These are phyloP conservation scores for Alternaria tenuissima DNA, from an alignment of 2,329 filamentous ascomycete species.

Conservation along the genomic window DNA sequence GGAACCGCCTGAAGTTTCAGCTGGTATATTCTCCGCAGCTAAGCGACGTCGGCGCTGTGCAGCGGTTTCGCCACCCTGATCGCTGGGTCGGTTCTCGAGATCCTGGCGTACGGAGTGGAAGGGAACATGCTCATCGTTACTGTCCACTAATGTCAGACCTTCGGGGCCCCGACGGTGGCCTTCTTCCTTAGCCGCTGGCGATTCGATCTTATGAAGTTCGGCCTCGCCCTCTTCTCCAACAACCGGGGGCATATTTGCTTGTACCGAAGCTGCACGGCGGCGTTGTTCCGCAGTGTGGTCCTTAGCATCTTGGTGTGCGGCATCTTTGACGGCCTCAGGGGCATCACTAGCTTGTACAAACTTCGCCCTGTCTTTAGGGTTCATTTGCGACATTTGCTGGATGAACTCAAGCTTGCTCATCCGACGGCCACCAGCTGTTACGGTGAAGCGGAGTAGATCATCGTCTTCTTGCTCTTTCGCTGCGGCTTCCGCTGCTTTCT, in stretches of 20 bases:
- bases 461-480: slow-evolving; percentile 69
- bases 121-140: slow-evolving; percentile 56
- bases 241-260: slow-evolving; percentile 42
- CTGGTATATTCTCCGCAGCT: slow-evolving; percentile 28
- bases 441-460: slow-evolving; percentile 76
- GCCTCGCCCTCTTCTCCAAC: slow-evolving; percentile 46
- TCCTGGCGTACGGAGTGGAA: slow-evolving; percentile 56
- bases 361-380: slow-evolving; percentile 68
- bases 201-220: slow-evolving; percentile 43
- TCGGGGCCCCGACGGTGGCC: slow-evolving; percentile 43
- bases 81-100: slow-evolving; percentile 38
- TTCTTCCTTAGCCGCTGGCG: slow-evolving; percentile 35
- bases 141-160: slow-evolving; percentile 56
- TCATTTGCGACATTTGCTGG: slow-evolving; percentile 74
- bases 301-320: slow-evolving; percentile 54
- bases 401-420: slow-evolving; percentile 86
- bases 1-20: slow-evolving; percentile 23
- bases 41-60: slow-evolving; percentile 56
- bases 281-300: slow-evolving; percentile 45
- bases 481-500: slow-evolving; percentile 23
- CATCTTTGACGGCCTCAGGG: slow-evolving; percentile 57
- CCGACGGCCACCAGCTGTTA: slow-evolving; percentile 73
- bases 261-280: slow-evolving; percentile 33
- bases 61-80: slow-evolving; percentile 43
- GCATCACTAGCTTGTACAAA: slow-evolving; percentile 58